Conservation (phyloP, 352 stramenopile genomes). For the Pythium inflatum region DNA sequence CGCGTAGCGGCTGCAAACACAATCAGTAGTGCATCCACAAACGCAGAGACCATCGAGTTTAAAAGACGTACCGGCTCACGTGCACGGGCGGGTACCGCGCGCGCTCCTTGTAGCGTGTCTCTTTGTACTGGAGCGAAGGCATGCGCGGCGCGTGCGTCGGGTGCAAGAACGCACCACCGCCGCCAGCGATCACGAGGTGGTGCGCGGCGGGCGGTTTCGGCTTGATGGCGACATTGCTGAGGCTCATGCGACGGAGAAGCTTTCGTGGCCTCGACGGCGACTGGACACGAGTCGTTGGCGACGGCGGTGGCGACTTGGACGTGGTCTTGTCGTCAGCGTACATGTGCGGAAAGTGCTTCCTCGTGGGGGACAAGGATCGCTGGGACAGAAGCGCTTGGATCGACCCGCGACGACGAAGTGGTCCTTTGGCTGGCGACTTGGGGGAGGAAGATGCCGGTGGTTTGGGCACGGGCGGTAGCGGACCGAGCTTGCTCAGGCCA, state of each 20-base stretch:
- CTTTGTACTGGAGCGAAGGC: slow-evolving; percentile 63
- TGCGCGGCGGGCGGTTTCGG: slow-evolving; percentile 37
- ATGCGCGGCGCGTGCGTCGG: slow-evolving; percentile 82
- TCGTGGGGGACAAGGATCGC: slow-evolving; percentile 39
- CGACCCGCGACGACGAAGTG: slow-evolving; percentile 35
- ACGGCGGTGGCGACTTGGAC: neutral
- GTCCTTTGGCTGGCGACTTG: neutral
- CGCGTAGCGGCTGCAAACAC: slow-evolving; percentile 63
- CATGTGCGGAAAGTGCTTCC: slow-evolving; percentile 86
- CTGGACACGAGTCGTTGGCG: neutral
- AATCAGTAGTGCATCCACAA: too few relatives aligned
- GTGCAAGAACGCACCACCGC: slow-evolving; percentile 90
- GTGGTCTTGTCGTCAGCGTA: slow-evolving; percentile 35
- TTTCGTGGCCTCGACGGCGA: slow-evolving; percentile 5
- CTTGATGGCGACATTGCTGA: slow-evolving; percentile 3
- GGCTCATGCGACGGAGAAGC: slow-evolving; percentile 6
- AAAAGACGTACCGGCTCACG: slow-evolving; percentile 59
- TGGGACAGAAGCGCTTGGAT: slow-evolving; percentile 26
- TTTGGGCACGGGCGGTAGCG: neutral
- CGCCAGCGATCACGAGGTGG: slow-evolving; percentile 89
- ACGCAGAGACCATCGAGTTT: too few relatives aligned
- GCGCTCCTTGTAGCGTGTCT: slow-evolving; percentile 72
- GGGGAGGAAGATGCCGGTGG: neutral
- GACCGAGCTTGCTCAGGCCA: slow-evolving; percentile 23
- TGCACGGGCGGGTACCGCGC: slow-evolving; percentile 84